phyloP scores from a whole-genome alignment of 2,329 filamentous ascomycete species.

The Beauveria asiatica region DNA sequence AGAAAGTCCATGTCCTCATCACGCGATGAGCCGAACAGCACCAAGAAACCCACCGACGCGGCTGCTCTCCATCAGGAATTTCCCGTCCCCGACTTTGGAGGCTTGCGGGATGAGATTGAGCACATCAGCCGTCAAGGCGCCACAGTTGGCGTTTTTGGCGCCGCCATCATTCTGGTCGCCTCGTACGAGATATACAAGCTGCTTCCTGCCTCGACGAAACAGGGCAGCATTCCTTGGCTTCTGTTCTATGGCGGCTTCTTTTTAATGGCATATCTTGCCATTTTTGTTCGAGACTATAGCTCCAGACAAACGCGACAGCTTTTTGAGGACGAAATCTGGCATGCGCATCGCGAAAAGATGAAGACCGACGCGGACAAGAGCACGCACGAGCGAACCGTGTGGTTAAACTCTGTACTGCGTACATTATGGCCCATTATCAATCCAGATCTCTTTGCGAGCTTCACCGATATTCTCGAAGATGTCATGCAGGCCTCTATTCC shows the following conservation, averaged over 20 bases:
- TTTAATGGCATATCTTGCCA: constrained; percentile 17
- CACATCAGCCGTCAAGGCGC: constrained; percentile 25
- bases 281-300: constrained; percentile 50
- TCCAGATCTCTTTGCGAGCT: constrained; percentile 60
- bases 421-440: constrained; percentile 69
- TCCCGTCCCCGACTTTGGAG: constrained; percentile 39
- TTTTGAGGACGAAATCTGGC: constrained; percentile 64
- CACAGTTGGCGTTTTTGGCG: constrained; percentile 29
- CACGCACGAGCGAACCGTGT: constrained; percentile 56
- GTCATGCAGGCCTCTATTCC: constrained; percentile 73
- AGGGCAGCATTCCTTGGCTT: constrained; percentile 4
- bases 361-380: constrained; percentile 31
- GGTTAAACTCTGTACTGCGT: constrained; percentile 61
- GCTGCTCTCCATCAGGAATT: constrained; percentile 36
- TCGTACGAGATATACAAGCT: constrained; percentile 18
- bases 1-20: constrained; percentile 3
- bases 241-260: constrained; percentile 3
- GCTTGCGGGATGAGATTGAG: constrained; percentile 26
- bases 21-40: background rate
- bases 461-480: constrained; percentile 66
- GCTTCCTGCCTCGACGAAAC: constrained; percentile 9
- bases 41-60: constrained; percentile 25
- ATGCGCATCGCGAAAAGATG: constrained; percentile 48
- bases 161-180: constrained; percentile 23
- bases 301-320: constrained; percentile 51